phyloP scores from a whole-genome alignment of 352 stramenopile genomes.

The Globisporangium rhizosaccharum region DNA sequence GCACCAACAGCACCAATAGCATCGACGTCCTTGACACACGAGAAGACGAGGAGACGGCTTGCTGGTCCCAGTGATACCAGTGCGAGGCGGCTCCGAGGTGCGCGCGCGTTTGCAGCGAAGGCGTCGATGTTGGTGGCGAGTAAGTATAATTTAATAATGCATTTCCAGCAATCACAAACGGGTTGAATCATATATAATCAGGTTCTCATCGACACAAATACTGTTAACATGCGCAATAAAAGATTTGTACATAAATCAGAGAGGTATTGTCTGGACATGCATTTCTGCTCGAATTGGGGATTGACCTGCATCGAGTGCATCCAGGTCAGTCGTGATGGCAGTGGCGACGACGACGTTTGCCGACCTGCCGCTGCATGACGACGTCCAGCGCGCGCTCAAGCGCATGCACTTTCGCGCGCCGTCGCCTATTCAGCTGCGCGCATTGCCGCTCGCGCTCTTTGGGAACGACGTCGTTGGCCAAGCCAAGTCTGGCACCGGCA shows the following conservation, averaged over 20 bases:
- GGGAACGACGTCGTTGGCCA: constrained; percentile 78
- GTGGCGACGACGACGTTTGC: constrained; percentile 34
- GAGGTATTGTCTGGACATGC: background rate
- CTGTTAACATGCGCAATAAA: no score
- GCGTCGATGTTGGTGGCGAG: constrained; percentile 2
- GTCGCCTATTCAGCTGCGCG: constrained; percentile 66
- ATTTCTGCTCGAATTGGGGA: background rate
- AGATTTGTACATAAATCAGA: no score
- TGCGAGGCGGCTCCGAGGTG: constrained; percentile 1
- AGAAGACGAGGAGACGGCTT: background rate
- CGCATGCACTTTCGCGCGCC: constrained; percentile 49
- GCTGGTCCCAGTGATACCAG: constrained; percentile 8
- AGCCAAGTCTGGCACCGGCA: constrained; percentile 80
- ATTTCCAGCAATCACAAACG: constrained; percentile 4
- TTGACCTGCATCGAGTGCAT: background rate
- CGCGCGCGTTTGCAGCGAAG: background rate
- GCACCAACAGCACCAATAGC: background rate
- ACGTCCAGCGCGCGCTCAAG: constrained; percentile 40
- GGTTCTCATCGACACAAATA: no score
- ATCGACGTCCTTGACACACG: background rate
- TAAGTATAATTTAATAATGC: constrained; percentile 20
- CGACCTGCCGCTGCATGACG: constrained; percentile 53
- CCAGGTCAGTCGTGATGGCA: background rate
- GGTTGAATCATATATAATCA: background rate
- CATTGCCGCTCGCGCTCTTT: constrained; percentile 68